These are phyloP conservation scores for Fusarium sororula DNA, from an alignment of 2,329 filamentous ascomycete genomes.

Conservation along the genomic window DNA sequence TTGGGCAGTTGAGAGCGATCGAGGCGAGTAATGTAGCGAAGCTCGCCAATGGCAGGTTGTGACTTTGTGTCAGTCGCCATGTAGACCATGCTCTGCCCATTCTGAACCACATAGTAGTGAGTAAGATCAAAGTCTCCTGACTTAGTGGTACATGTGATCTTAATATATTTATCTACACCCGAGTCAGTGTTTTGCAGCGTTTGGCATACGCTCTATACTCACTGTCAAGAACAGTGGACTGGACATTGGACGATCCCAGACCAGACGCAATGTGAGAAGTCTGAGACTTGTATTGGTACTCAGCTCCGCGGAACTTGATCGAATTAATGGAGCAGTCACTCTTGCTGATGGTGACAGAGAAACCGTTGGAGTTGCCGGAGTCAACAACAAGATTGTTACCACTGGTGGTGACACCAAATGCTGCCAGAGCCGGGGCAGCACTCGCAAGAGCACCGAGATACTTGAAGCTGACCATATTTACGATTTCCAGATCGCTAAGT, in stretches of 20 bases:
- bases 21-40: conserved; percentile 71
- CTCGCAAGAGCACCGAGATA: conserved; percentile 42
- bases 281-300: conserved; percentile 62
- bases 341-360: conserved; percentile 61
- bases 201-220: background rate
- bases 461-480: conserved; percentile 37
- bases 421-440: conserved; percentile 47
- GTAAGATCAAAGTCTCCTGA: conserved; percentile 59
- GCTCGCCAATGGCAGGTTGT: conserved; percentile 65
- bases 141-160: conserved; percentile 67
- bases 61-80: conserved; percentile 70
- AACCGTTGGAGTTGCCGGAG: conserved; percentile 57
- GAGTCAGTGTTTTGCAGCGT: background rate
- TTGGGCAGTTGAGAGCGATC: conserved; percentile 59
- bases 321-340: conserved; percentile 71
- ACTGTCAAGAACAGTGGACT: conserved; percentile 51
- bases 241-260: conserved; percentile 62
- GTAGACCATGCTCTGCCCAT: conserved; percentile 68
- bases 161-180: conserved; percentile 58
- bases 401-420: conserved; percentile 54
- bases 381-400: conserved; percentile 57
- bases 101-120: conserved; percentile 69
- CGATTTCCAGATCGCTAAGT: conserved; percentile 22
- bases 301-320: conserved; percentile 66
- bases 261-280: conserved; percentile 54